These are phyloP conservation scores for Rhizophora apiculata DNA, from an alignment of 345 rosid species.

Conservation along the genomic window DNA sequence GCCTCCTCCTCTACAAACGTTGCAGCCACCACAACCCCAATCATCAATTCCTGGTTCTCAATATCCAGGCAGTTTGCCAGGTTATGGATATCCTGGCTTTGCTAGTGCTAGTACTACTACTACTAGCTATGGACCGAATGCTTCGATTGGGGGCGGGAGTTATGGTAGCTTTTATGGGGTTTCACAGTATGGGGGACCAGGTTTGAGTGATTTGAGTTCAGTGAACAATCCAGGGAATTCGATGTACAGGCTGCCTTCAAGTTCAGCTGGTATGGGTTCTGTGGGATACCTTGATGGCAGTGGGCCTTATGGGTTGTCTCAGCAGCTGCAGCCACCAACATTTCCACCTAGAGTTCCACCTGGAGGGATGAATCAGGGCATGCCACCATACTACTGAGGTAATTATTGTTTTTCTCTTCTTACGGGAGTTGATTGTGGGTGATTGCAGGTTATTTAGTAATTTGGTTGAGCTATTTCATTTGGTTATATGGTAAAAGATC, in stretches of 20 bases:
- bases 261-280: conserved; percentile 19
- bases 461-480: no score
- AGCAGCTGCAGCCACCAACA: conserved; percentile 23
- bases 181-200: conserved; percentile 21
- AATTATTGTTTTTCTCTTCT: background rate
- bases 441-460: no score
- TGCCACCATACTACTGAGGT: conserved; percentile 36
- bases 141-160: conserved; percentile 18
- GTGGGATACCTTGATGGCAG: conserved; percentile 23
- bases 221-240: conserved; percentile 20
- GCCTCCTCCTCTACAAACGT: conserved; percentile 4
- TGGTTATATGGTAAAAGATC: no score
- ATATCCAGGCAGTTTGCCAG: conserved; percentile 8
- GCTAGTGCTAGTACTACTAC: background rate
- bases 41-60: conserved; percentile 12
- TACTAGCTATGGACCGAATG: conserved; percentile 18
- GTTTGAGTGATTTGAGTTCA: conserved; percentile 21
- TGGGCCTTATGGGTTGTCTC: conserved; percentile 27
- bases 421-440: background rate
- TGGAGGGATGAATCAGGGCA: conserved; percentile 30
- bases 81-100: conserved; percentile 21
- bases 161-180: conserved; percentile 24
- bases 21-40: conserved; percentile 12
- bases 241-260: conserved; percentile 27
- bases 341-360: conserved; percentile 32